Base-by-base conservation (phyloP, 768 basidiomycete genomes). In the Lentinula sp. region DNA sequence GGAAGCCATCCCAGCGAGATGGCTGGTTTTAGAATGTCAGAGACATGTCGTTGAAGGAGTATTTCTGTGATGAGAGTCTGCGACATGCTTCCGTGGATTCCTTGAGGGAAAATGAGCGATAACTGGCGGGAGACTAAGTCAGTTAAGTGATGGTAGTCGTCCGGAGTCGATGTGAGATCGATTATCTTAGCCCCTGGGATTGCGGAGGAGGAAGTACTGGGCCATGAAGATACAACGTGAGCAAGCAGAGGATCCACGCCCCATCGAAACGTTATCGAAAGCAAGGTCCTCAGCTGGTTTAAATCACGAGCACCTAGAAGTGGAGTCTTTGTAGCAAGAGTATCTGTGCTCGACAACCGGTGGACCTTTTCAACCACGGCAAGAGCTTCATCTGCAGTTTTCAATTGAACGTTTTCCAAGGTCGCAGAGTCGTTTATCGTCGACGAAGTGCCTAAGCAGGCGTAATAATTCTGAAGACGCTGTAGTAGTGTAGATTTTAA, bases 1-100 rank as follows among this genome's bases (percentile, higher is more conserved):
- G 87, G 88, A 7, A 90, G 75, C 91, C 91, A 93, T 1, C 88
- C 91, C 7, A 93, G 72, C 8, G 81, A 71, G 5, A 92, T 76
- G 34, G 83, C 77, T 8, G 87, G 82, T 48, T 74, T 77, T 8
- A 93, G 73, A 11, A 92, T 66, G 63, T 88, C 85, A 4, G 77
- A 68, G 2, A 82, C 66, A 67, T 92, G 85, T 28, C 71, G 72
- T 53, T 79, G 78, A 49, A 86, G 70, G 9, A 92, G 70, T 5
- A 86, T 74, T 1, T 80, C 79, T 1, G 87, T 80, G 61, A 93
- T 84, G 40, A 82, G 70, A 1, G 86, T 89, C 66, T 84, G 82
- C 7, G 84, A 73, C 34, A 82, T 69, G 23, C 71, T 74, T 9
- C 78, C 75, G n/a, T 76, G 74, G 1, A 74, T 65, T n/a, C 82